Percentiles rank a stretch among this genome's conserved stretches.
phyloP scores from a whole-genome alignment of 1,139 yeast genomes.

The Zhuliangozyma parablackwelliae region DNA sequence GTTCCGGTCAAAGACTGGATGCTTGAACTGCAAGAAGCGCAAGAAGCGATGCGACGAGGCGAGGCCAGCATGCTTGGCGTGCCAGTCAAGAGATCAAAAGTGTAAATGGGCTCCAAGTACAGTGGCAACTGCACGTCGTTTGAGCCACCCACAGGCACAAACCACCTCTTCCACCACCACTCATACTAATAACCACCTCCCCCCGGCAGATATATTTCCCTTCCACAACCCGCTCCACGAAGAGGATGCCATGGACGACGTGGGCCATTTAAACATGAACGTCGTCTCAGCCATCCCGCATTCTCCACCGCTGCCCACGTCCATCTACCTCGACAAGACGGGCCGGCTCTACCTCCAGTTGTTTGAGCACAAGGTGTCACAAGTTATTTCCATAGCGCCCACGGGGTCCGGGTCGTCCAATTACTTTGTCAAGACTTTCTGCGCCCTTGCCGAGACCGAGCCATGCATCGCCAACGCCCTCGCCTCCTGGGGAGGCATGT shows the following conservation, averaged over 20 bases:
- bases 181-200: no score
- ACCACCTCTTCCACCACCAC: no score
- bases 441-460: neutral
- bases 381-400: slow-evolving; percentile 1
- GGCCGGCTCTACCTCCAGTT: slow-evolving; percentile 2
- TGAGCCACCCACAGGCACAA: neutral
- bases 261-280: slow-evolving; percentile 8
- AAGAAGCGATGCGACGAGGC: slow-evolving; percentile 13
- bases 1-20: slow-evolving; percentile 10
- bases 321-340: neutral
- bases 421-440: slow-evolving; percentile 1
- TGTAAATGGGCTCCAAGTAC: slow-evolving; percentile 8
- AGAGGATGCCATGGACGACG: slow-evolving; percentile 9
- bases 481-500: slow-evolving; percentile 6
- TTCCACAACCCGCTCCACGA: neutral
- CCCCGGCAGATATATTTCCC: neutral
- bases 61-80: slow-evolving; percentile 8
- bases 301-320: slow-evolving; percentile 1
- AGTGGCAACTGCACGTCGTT: neutral
- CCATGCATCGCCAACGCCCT: slow-evolving; percentile 3
- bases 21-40: slow-evolving; percentile 11
- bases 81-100: slow-evolving; percentile 7
- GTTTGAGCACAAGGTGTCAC: slow-evolving; percentile 1
- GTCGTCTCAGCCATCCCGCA: slow-evolving; percentile 1
- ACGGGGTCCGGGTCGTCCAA: neutral